These are phyloP conservation scores for Moricandia arvensis DNA, from an alignment of 345 rosid genomes.

Conservation along the genomic window DNA sequence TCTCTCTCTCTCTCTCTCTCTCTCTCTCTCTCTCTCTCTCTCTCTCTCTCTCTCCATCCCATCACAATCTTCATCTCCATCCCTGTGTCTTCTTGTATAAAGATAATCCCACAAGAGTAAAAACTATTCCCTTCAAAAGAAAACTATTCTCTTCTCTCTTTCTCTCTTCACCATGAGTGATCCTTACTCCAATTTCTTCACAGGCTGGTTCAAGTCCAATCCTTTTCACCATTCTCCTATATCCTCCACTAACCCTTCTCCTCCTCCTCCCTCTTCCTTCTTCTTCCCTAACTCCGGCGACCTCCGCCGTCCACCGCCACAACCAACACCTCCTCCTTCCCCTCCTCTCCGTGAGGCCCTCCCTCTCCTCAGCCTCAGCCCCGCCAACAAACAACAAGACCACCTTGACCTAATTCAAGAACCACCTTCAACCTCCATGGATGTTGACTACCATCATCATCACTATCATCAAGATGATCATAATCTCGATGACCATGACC, in stretches of 20 bases:
- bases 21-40: conserved; percentile 29
- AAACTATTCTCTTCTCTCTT: conserved; percentile 33
- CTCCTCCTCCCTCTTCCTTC: conserved; percentile 28
- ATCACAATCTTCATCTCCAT: conserved; percentile 41
- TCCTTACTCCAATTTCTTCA: conserved; percentile 74
- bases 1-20: conserved; percentile 33
- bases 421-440: conserved; percentile 40
- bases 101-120: conserved; percentile 50
- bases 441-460: conserved; percentile 36
- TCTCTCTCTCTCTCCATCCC: conserved; percentile 40
- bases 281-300: conserved; percentile 31
- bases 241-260: conserved; percentile 34
- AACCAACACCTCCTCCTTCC: conserved; percentile 58
- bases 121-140: conserved; percentile 29
- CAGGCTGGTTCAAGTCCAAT: conserved; percentile 53
- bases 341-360: conserved; percentile 89
- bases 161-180: conserved; percentile 68
- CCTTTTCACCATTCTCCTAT: conserved; percentile 48
- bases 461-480: conserved; percentile 33
- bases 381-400: conserved; percentile 48
- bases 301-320: conserved; percentile 25
- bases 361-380: conserved; percentile 75
- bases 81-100: conserved; percentile 46
- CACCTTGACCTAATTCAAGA: conserved; percentile 30
- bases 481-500: conserved; percentile 38